These are phyloP conservation scores for Aureobasidium sp. DNA, from an alignment of 2,329 filamentous ascomycete species.

Conservation along the genomic window DNA sequence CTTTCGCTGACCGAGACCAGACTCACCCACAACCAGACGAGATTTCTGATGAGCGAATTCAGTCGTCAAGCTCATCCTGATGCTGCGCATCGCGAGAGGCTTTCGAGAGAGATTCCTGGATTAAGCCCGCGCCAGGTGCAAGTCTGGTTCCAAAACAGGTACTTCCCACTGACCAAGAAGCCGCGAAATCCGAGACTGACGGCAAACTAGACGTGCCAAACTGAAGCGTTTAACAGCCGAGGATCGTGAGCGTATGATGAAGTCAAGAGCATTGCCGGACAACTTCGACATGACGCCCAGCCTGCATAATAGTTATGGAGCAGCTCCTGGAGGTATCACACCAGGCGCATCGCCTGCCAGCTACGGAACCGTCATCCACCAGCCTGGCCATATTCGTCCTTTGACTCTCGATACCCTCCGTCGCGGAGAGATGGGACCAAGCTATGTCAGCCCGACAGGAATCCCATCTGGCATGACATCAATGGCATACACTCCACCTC, in stretches of 20 bases:
- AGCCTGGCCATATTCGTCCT: constrained; percentile 55
- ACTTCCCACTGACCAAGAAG: constrained; percentile 29
- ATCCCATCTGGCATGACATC: constrained; percentile 61
- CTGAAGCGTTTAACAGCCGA: constrained; percentile 55
- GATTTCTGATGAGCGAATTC: constrained; percentile 95
- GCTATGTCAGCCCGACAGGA: constrained; percentile 53
- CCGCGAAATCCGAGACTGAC: constrained; percentile 16
- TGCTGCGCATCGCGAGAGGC: constrained; percentile 76
- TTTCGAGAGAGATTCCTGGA: constrained; percentile 85
- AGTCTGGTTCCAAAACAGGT: constrained; percentile 99
- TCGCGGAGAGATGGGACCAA: constrained; percentile 58
- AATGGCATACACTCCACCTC: constrained; percentile 56
- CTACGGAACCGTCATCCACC: constrained; percentile 24
- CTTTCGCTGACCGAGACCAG: constrained; percentile 40
- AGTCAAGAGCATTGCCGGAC: constrained; percentile 52
- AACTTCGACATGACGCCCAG: constrained; percentile 55
- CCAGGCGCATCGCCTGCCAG: constrained; percentile 42
- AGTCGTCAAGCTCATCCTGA: constrained; percentile 91
- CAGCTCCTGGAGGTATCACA: constrained; percentile 39
- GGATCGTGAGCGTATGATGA: constrained; percentile 55
- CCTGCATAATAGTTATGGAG: constrained; percentile 48
- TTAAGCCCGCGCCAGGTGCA: constrained; percentile 89
- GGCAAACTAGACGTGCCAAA: constrained; percentile 47
- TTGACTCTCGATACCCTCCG: constrained; percentile 62
- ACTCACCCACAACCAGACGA: constrained; percentile 92